Conservation (phyloP, 2,329 filamentous ascomycete genomes). For the Phialophora chinensis region DNA sequence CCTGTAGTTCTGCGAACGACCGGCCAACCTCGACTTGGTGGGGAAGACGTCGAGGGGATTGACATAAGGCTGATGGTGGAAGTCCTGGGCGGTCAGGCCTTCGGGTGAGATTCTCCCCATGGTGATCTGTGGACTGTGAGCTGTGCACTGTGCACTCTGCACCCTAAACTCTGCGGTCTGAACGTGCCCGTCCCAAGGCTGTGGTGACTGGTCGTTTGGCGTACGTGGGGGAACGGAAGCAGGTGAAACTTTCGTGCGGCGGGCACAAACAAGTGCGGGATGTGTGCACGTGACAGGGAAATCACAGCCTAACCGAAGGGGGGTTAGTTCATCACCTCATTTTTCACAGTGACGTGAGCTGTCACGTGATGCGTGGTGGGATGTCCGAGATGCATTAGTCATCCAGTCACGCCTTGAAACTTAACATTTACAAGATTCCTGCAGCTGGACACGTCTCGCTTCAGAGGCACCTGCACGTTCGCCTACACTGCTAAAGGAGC, state of each 20-base stretch:
- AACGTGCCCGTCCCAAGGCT: slow-evolving; percentile 14
- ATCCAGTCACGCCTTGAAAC: no score
- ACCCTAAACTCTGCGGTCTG: not conserved
- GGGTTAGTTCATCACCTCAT: no score
- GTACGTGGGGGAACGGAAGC: slow-evolving; percentile 17
- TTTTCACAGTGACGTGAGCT: no score
- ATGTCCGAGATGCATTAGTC: no score
- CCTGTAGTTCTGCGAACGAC: slow-evolving; percentile 26
- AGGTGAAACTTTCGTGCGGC: slow-evolving; percentile 2
- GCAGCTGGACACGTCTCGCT: no score
- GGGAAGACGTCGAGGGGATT: slow-evolving; percentile 36
- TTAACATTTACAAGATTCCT: no score
- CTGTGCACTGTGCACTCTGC: not conserved
- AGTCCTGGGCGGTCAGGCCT: slow-evolving; percentile 34
- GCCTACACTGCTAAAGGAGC: no score
- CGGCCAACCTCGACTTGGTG: slow-evolving; percentile 26
- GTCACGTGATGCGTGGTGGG: no score
- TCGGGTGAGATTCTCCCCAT: slow-evolving; percentile 34
- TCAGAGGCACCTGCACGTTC: no score
- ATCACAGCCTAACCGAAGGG: no score
- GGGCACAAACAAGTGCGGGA: not conserved
- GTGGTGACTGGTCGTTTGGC: slow-evolving; percentile 1
- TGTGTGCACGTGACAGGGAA: not conserved
- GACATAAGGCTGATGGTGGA: slow-evolving; percentile 36
- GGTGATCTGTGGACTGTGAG: not conserved